Percentiles rank a stretch among this genome's conserved stretches.
phyloP scores from a whole-genome alignment of 148 eudicot genomes.

The Camellia japonica region DNA sequence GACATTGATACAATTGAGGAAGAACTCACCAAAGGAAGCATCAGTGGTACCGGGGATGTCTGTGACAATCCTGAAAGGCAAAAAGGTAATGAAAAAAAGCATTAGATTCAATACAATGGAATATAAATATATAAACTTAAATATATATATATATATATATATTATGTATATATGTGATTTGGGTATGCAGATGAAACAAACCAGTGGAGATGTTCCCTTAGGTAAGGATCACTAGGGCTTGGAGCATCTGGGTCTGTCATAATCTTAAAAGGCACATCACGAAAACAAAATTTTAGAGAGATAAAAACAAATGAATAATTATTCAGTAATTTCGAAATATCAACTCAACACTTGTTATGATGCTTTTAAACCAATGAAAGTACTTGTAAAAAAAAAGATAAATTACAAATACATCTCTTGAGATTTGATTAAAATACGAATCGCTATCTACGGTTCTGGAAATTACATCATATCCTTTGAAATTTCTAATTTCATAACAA shows the following conservation, averaged over 20 bases:
- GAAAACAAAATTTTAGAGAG: background rate
- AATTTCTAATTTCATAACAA: too few relatives aligned
- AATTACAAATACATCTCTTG: too few relatives aligned
- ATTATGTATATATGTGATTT: too few relatives aligned
- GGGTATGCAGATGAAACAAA: slow-evolving; percentile 21
- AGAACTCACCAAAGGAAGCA: slow-evolving; percentile 65
- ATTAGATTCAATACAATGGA: background rate
- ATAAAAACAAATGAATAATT: background rate
- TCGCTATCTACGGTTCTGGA: too few relatives aligned
- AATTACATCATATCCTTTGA: too few relatives aligned
- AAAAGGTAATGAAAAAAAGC: background rate
- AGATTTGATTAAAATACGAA: too few relatives aligned
- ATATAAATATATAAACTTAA: background rate
- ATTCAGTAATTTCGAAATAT: too few relatives aligned
- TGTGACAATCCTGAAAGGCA: slow-evolving; percentile 69
- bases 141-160: background rate
- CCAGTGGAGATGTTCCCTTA: slow-evolving; percentile 90
- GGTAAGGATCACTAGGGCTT: slow-evolving; percentile 83
- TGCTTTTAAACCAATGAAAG: too few relatives aligned
- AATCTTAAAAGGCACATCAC: slow-evolving; percentile 33
- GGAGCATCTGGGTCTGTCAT: slow-evolving; percentile 97
- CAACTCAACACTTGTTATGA: too few relatives aligned
- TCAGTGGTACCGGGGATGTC: slow-evolving; percentile 95
- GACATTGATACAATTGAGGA: background rate
- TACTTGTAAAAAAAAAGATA: too few relatives aligned